Percentiles rank a stretch among this genome's conserved stretches.
Evolutionary conservation across 768 basidiomycete species (phyloP).

Genomic region (Leccinum boreale): DNA sequence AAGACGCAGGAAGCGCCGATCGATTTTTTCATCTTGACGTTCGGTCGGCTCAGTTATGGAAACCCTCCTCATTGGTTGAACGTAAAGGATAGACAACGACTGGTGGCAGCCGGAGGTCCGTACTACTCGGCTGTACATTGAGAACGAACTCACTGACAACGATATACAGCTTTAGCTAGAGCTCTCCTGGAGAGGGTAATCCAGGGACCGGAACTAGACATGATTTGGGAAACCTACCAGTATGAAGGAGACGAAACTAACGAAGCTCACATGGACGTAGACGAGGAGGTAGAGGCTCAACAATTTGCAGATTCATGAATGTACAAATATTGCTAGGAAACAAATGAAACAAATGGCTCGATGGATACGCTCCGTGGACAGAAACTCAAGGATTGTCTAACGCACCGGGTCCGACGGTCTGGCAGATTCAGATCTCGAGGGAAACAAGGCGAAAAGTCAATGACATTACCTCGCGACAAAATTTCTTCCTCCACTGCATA

Average conservation of each 20-base stretch:
- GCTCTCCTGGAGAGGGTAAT: conserved; percentile 65
- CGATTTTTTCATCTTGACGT: conserved; percentile 72
- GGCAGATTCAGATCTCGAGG: not conserved
- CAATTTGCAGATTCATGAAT: conserved; percentile 19
- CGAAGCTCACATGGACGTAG: conserved; percentile 44
- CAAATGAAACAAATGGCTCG: not conserved
- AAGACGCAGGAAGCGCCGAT: conserved; percentile 59
- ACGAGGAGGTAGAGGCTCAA: conserved; percentile 47
- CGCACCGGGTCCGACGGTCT: conserved; percentile 19
- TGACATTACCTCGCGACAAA: conserved; percentile 46
- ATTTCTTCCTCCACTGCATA: conserved; percentile 53
- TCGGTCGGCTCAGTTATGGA: conserved; percentile 72
- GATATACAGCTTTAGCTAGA: conserved; percentile 49
- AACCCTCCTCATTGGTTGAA: conserved; percentile 62
- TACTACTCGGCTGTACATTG: conserved; percentile 2
- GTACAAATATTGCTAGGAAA: not conserved
- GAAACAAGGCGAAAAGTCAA: not conserved
- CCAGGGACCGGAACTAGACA: conserved; percentile 68
- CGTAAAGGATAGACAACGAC: conserved; percentile 34
- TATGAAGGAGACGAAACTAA: conserved; percentile 40
- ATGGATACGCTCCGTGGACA: not conserved
- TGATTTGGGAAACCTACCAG: conserved; percentile 61
- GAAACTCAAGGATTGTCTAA: conserved; percentile 16
- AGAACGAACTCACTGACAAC: conserved; percentile 2
- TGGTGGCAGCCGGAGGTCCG: conserved; percentile 50